Evolutionary conservation across 768 basidiomycete species (phyloP).

Genomic region (Hebeloma cylindrosporum): DNA sequence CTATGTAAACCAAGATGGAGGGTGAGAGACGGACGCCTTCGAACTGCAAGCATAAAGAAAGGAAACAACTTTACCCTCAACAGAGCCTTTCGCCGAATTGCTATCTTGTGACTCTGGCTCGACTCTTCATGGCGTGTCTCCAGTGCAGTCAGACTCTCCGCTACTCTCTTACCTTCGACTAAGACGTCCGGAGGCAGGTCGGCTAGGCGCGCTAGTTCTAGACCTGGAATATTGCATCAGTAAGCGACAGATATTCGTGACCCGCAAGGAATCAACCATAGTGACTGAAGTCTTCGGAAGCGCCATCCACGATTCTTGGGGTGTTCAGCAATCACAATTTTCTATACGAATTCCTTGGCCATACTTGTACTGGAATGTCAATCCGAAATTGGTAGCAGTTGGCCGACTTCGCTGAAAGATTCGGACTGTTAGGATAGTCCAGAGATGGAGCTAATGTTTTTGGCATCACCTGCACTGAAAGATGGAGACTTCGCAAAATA

Average conservation of each 20-base stretch:
- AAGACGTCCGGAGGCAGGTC: slow-evolving; percentile 79
- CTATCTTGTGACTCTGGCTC: slow-evolving; percentile 60
- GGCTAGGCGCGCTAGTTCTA: slow-evolving; percentile 86
- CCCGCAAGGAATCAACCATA: slow-evolving; percentile 52
- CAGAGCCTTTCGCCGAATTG: slow-evolving; percentile 64
- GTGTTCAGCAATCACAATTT: neutral
- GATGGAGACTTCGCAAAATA: slow-evolving; percentile 65
- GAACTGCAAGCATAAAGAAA: neutral
- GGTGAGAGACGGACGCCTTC: neutral
- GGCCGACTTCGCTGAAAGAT: slow-evolving; percentile 48
- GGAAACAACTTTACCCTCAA: slow-evolving; percentile 49
- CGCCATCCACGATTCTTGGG: slow-evolving; percentile 71
- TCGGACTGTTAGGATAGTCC: neutral
- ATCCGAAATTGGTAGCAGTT: slow-evolving; percentile 58
- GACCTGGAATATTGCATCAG: slow-evolving; percentile 45
- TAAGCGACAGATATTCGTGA: neutral
- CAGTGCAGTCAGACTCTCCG: slow-evolving; percentile 55
- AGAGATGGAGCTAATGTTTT: neutral
- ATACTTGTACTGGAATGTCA: slow-evolving; percentile 80
- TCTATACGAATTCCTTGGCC: neutral
- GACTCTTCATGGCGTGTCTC: slow-evolving; percentile 58
- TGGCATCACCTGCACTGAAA: slow-evolving; percentile 51
- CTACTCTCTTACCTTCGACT: slow-evolving; percentile 58
- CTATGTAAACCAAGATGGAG: slow-evolving; percentile 33
- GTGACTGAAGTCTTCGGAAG: slow-evolving; percentile 59